Evolutionary conservation across 352 stramenopile species (phyloP), one percentile per base, ranked within the genome.

Genomic region (Phytophthora podocarpi): DNA sequence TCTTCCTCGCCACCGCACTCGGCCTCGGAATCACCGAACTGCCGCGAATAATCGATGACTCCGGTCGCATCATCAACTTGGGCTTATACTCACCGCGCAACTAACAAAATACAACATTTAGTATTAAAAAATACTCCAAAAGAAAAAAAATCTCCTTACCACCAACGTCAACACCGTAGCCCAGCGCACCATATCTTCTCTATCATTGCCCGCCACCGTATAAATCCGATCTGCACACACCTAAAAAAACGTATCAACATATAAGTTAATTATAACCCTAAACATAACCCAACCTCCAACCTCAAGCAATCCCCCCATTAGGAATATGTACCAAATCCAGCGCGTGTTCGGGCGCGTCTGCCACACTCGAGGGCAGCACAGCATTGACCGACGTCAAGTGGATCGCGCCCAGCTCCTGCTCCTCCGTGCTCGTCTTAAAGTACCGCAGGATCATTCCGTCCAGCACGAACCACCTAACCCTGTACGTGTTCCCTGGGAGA

Each of bases 161-260:
- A 96, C 87, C 8, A 95, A 72, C 48, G 87, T 96, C 28, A 96
- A 54, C 18, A 96, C 87, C 0, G 86, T 95, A 20, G 87, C 87
- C 87, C 87, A 96, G 54, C 87, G 87, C 39, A 96, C 87, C 85
- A 96, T 95, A 63, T 96, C 87, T 53, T 96, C 87, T 15, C 87
- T 68, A 48, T 92, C 85, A 59, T 90, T 93, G 15, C 83, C 87
- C 13, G 87, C 87, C 13, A 96, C 79, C 0, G 87, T 96, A 64
- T 96, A 96, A 56, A 96, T 96, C 51, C 87, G 80, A 60, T 96
- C 87, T 1, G 87, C 87, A 56, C 87, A 96, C 2, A 96, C 85
- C 76, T 88, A 50, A 28, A 21, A n/a, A 49, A 43, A 59, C 15
- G n/a, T 16, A 16, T 40, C 10, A n/a, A 12, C 15, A 39, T 16